Evolutionary conservation across 1,139 yeast species (phyloP), one percentile per base, ranked within the genome.

Genomic region (Zhuliangozyma blackwelliae): DNA sequence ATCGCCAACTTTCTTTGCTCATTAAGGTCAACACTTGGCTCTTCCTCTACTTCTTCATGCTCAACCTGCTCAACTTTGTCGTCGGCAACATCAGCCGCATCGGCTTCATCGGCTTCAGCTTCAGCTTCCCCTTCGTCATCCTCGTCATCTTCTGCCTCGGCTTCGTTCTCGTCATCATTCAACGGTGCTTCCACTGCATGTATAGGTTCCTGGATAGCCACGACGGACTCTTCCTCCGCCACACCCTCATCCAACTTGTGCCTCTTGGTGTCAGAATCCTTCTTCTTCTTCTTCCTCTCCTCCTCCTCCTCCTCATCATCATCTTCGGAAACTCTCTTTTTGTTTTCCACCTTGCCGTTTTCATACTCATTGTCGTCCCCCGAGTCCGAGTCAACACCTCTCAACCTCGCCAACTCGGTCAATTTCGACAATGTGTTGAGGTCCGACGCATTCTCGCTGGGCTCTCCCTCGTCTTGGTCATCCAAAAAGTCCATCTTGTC

Each of bases 401-500:
- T 49, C 59, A 65, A 50, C 54, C 75, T 56, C 10, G 75, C 71
- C 43, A 68, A 47, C 37, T 65, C 67, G 4, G 75, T 68, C 40
- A 69, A 55, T 38, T 63, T 58, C 3, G 70, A 62, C 35, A 70
- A 57, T 3, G 66, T 61, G 37, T 59, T 61, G 41, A 70, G 59
- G 44, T 70, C 75, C 44, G 68, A 64, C 5, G 50, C 63, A 28
- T 38, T 37, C 28, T 28, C 29, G 5, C 27, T 26, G 9, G 48
- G 34, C 28, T 41, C 47, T 10, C 38, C 47, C 31, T 33, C 39
- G 22, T 40, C 43, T 23, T 44, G 34, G 39, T 67, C 73, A 27
- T 68, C 73, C 39, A 70, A 51, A 45, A 70, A 70, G 49, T 79
- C 87, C 82, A 83, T 77, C 46, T 75, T 77, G 52, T 83, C 94